Evolutionary conservation across 257 asterid species (phyloP), one percentile per base, ranked within the genome.

Genomic region (Solanum dulcamara): DNA sequence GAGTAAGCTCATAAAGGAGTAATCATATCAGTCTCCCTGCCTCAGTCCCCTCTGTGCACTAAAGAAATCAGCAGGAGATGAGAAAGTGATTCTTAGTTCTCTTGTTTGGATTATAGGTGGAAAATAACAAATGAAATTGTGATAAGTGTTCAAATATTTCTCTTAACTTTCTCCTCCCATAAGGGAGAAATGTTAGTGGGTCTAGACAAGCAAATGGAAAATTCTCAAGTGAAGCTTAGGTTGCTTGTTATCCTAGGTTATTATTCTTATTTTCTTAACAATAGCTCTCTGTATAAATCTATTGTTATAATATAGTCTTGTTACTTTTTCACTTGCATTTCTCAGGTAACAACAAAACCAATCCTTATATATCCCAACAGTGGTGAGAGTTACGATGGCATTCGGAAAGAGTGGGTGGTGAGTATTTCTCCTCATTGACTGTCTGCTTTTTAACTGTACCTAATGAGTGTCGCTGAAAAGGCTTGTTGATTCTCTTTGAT

Each of bases 341-440:
- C 53, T 83, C 92, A 94, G 98, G 92, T 88, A 81, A 91, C 98
- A 15, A 50, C 87, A 80, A 95, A 94, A 87, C 98, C 98, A 7
- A 90, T 95, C 86, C 91, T 94, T 83, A 93, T 95, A 83, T 95
- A 95, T 83, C 98, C 98, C 38, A 95, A 95, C 72, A 95, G 98
- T 33, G 98, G 98, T 13, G 98, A 95, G 90, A 92, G 94, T 88
- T 95, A 93, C 66, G 98, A 95, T 88, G 90, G 90, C 71, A 92
- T 89, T 74, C 87, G 44, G 71, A 95, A 93, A 90, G 88, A 88
- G 86, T 95, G 98, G 98, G 98, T 95, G 96, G 98, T 93, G 84
- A 91, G 97, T 87, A 84, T 59, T 72, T 57, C 74, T 71, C 28
- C 17, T 83, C 42, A 28, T 22, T 28, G 67, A 15, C 18, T 15